phyloP scores from a whole-genome alignment of 805 yeast species.

The Wickerhamiella dianesei region DNA sequence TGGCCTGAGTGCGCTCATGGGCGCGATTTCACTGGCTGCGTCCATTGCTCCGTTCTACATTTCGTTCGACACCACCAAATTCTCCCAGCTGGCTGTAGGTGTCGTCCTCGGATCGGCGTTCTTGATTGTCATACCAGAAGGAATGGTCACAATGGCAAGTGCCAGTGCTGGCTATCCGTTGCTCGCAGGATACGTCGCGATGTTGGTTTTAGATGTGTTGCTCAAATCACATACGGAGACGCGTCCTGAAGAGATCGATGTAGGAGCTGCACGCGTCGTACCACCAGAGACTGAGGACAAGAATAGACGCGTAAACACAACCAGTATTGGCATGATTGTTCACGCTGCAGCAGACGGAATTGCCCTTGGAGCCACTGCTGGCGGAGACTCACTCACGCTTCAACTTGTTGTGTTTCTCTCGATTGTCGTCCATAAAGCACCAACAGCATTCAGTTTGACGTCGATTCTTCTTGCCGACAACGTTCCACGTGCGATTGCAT shows the following conservation, averaged over 20 bases:
- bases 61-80: slow-evolving; percentile 6
- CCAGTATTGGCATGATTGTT: slow-evolving; percentile 47
- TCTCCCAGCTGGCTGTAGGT: slow-evolving; percentile 46
- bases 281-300: background rate
- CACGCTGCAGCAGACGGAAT: slow-evolving; percentile 66
- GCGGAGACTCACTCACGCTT: slow-evolving; percentile 26
- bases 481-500: slow-evolving; percentile 19
- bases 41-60: slow-evolving; percentile 17
- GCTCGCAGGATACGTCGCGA: slow-evolving; percentile 39
- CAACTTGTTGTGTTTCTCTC: slow-evolving; percentile 41
- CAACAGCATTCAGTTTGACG: slow-evolving; percentile 56
- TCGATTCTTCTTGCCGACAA: slow-evolving; percentile 33
- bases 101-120: slow-evolving; percentile 47
- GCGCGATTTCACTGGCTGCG: slow-evolving; percentile 16
- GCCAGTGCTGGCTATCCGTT: slow-evolving; percentile 22
- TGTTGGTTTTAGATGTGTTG: slow-evolving; percentile 38
- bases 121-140: slow-evolving; percentile 53
- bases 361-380: slow-evolving; percentile 48
- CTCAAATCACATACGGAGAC: slow-evolving; percentile 12
- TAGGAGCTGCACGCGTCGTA: background rate
- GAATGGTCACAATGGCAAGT: slow-evolving; percentile 30
- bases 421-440: slow-evolving; percentile 57
- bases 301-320: slow-evolving; percentile 4
- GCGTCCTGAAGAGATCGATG: slow-evolving; percentile 15
- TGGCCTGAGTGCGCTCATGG: slow-evolving; percentile 16